phyloP scores from a whole-genome alignment of 345 rosid genomes.

The Linum lewisii region DNA sequence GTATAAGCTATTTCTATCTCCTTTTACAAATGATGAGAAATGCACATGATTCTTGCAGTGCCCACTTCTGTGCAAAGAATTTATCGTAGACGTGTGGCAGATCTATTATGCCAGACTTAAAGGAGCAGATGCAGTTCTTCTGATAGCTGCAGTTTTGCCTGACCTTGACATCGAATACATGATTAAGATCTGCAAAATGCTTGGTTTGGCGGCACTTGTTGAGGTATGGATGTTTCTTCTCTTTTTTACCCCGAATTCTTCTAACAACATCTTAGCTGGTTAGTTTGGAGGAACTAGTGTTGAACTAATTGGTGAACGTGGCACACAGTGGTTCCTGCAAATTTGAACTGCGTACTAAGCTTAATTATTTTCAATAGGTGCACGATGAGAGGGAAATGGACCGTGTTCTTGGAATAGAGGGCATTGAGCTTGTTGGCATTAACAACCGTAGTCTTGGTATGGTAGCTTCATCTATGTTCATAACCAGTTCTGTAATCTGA shows the following conservation, averaged over 20 bases:
- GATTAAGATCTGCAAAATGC: constrained; percentile 79
- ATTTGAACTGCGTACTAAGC: too few relatives aligned
- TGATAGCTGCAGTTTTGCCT: constrained; percentile 89
- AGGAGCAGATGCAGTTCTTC: constrained; percentile 84
- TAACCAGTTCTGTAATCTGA: constrained; percentile 10
- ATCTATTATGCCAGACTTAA: constrained; percentile 73
- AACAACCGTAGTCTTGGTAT: constrained; percentile 89
- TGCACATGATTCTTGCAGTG: constrained; percentile 45
- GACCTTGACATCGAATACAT: constrained; percentile 88
- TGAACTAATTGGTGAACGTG: too few relatives aligned
- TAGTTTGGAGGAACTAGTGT: too few relatives aligned
- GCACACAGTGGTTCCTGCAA: too few relatives aligned
- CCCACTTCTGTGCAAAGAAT: constrained; percentile 86
- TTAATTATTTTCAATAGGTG: constrained; percentile 35
- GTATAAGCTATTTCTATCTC: background rate
- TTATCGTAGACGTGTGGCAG: constrained; percentile 90
- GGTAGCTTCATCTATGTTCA: constrained; percentile 5
- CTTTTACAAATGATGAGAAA: background rate
- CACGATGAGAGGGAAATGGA: constrained; percentile 93
- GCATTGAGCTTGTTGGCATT: constrained; percentile 77
- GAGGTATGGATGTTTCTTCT: constrained; percentile 18
- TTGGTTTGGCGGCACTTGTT: constrained; percentile 78
- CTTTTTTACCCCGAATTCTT: background rate
- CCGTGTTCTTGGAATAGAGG: constrained; percentile 89
- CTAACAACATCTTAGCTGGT: background rate